Base-by-base conservation (phyloP, 2,329 filamentous ascomycete species). In the Neofusicoccum sp. region DNA sequence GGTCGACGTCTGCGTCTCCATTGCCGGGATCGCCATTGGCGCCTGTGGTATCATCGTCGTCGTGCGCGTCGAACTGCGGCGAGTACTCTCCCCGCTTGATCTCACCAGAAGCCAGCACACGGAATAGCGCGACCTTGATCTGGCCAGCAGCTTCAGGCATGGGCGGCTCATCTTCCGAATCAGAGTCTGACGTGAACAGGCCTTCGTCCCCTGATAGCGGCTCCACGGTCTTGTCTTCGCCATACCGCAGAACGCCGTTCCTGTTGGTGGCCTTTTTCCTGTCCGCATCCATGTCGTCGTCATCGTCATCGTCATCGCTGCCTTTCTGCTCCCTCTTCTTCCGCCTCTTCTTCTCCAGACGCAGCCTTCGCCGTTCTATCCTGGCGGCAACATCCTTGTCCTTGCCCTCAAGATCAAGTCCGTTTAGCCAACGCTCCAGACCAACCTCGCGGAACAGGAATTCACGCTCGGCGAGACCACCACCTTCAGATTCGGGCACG, bases 21-120 rank as follows among this genome's bases (percentile, higher is more conserved):
- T 82, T 85, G 54, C 80, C 84, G 6, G 80, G 82, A 30, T 79
- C 78, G 34, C 76, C 78, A 41, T 80, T 80, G 61, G 84, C 81
- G 48, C 78, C 77, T 3, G 38, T 72, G 76, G 30, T 82, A 74
- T 96, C 92, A 64, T 96, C 93, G 64, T 96, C 93, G 70, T 98
- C 95, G 69, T 98, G 91, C 2, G 93, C 93, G 73, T 96, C 93
- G 65, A 98, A 98, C 70, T 98, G 95, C 11, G 95, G 95, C 1
- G 93, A 96, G 75, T 98, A 99, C 76, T 99, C 95, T 64, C 95
- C 95, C 71, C 93, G 91, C 78, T 97, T 98, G 72, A 99, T 96
- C 75, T 98, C 95, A 12, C 95, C 95, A 6, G 92, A 96, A 1
- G 95, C 95, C 47, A 98, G 81, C 7, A 99, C 95, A 30, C 95